Base-by-base conservation (phyloP, 352 stramenopile genomes). In the Pythium plurisporium region DNA sequence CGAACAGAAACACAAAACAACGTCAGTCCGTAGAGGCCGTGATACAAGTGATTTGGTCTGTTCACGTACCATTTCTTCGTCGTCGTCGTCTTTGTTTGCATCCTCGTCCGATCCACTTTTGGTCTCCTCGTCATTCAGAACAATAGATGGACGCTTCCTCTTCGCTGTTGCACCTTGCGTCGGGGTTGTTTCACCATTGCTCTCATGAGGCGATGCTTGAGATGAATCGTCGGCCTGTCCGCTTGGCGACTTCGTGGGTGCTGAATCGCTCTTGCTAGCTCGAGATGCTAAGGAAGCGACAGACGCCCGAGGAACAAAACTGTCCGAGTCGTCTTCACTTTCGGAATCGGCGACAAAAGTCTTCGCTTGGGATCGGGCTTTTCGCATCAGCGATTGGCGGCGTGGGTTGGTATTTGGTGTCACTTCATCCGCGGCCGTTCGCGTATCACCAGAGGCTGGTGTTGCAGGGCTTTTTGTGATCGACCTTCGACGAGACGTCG, bases 301-400 rank as follows among this genome's bases (percentile, higher is more conserved):
- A n/a, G n/a, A n/a, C n/a, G n/a, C n/a, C 51, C 55, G 42, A 0
- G 64, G 58, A 25, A 82, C 30, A 29, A 84, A 67, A 26, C 55
- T 59, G 11, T 87, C 74, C 3, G 65, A 55, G 19, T 87, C 78
- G 2, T 73, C 62, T 26, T 61, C 72, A 33, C 65, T 79, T 19
- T 87, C 79, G 19, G 74, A 86, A 8, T 72, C 74, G 26, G 81
- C 70, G 19, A 74, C 72, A 59, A 73, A 88, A 4, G 72, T 76
- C 15, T 79, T 73, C 2, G 63, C 59, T 31, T 73, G 59, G 11
- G 67, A 64, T 17, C 68, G 74, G 51, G 56, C 68, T 43, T 77
- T 73, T 20, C 76, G 70, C 45, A 85, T 73, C 30, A 86, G 51
- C 14, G 78, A 89, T 40, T 75, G 67, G 7, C 78, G 76, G 14